Evolutionary conservation across 768 basidiomycete species (phyloP).

Genomic region (Kockovaella imperatae): DNA sequence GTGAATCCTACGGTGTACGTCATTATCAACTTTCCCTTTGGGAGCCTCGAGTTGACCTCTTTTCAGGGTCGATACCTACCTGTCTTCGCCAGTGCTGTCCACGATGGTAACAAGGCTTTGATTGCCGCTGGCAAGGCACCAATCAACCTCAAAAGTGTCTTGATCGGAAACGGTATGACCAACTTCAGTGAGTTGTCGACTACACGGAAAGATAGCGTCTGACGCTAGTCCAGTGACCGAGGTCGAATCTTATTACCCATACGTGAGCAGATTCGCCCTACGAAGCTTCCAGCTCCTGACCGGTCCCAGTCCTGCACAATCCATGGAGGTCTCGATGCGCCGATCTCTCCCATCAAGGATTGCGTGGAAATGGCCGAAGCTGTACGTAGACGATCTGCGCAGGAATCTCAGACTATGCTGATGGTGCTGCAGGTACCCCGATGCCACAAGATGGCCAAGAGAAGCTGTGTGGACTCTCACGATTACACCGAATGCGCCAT

Average conservation of each 20-base stretch:
- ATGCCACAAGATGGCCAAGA: slow-evolving; percentile 56
- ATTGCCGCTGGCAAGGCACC: slow-evolving; percentile 50
- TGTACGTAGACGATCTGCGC: slow-evolving; percentile 16
- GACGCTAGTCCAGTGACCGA: slow-evolving; percentile 13
- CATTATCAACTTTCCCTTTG: not conserved
- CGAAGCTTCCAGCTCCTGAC: not conserved
- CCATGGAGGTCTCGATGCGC: slow-evolving; percentile 27
- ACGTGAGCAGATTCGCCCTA: slow-evolving; percentile 9
- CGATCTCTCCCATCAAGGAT: slow-evolving; percentile 26
- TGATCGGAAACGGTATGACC: slow-evolving; percentile 57
- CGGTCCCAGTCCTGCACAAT: slow-evolving; percentile 28
- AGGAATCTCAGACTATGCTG: too few species aligned
- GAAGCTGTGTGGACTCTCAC: slow-evolving; percentile 58
- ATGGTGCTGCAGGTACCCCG: slow-evolving; percentile 51
- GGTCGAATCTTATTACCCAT: slow-evolving; percentile 36
- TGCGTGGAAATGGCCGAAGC: slow-evolving; percentile 41
- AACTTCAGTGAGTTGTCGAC: slow-evolving; percentile 23
- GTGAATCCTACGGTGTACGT: slow-evolving; percentile 65
- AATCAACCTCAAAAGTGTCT: slow-evolving; percentile 62
- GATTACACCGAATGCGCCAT: slow-evolving; percentile 63
- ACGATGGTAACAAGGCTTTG: slow-evolving; percentile 60
- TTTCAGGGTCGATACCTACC: slow-evolving; percentile 43
- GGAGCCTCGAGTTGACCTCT: not conserved
- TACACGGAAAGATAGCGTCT: not conserved
- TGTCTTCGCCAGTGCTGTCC: slow-evolving; percentile 63